These are phyloP conservation scores for Euclidium syriacum DNA, from an alignment of 345 rosid species.

Conservation along the genomic window DNA sequence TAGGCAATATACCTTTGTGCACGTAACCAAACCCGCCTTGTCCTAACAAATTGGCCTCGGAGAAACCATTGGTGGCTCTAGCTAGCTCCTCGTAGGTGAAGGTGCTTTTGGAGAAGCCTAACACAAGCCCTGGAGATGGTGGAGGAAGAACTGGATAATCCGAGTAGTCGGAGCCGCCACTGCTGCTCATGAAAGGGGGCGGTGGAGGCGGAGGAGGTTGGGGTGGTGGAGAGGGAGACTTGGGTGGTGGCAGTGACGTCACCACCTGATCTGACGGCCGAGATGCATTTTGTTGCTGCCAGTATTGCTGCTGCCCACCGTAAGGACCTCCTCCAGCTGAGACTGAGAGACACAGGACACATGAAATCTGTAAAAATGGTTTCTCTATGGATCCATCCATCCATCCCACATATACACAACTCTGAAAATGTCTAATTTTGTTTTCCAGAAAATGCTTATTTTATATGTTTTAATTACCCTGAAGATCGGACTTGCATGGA, in stretches of 20 bases:
- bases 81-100: conserved; percentile 56
- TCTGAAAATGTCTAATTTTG: too few relatives aligned
- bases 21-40: conserved; percentile 75
- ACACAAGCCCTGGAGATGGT: conserved; percentile 50
- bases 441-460: too few relatives aligned
- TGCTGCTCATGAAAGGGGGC: conserved; percentile 46
- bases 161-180: conserved; percentile 60
- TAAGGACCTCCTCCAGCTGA: conserved; percentile 53
- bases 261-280: conserved; percentile 38
- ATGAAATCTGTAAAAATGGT: background rate
- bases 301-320: conserved; percentile 47
- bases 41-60: conserved; percentile 57
- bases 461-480: too few relatives aligned
- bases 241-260: conserved; percentile 33
- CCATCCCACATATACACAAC: too few relatives aligned
- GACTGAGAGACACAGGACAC: conserved; percentile 25
- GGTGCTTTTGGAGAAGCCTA: conserved; percentile 64
- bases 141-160: conserved; percentile 53
- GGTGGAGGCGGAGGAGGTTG: conserved; percentile 36
- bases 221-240: conserved; percentile 38
- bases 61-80: conserved; percentile 60
- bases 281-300: conserved; percentile 70
- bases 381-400: too few relatives aligned
- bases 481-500: too few relatives aligned
- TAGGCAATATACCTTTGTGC: conserved; percentile 59